Evolutionary conservation across 2,329 filamentous ascomycete species (phyloP).

Genomic region (Atkinsonella texensis): DNA sequence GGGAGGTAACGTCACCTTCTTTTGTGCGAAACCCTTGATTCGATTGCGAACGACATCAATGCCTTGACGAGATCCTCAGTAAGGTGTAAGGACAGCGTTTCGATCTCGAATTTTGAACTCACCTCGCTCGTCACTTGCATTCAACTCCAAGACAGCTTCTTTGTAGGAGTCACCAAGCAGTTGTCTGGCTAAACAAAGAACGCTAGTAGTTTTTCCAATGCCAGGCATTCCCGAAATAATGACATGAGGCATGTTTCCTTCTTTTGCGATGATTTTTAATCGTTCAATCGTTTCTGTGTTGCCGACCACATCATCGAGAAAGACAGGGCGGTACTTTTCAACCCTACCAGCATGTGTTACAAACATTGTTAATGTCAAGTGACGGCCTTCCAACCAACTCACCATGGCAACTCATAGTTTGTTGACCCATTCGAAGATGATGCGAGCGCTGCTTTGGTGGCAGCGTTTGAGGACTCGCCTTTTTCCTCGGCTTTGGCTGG

Average conservation of each 20-base stretch:
- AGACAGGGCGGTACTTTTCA: constrained; percentile 92
- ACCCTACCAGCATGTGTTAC: constrained; percentile 49
- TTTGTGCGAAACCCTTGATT: constrained; percentile 97
- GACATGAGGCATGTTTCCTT: constrained; percentile 98
- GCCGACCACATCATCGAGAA: constrained; percentile 92
- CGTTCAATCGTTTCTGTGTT: constrained; percentile 97
- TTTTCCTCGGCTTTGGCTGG: constrained; percentile 37
- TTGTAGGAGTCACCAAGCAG: constrained; percentile 89
- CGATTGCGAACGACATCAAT: constrained; percentile 96
- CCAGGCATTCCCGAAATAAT: constrained; percentile 99
- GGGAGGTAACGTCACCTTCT: constrained; percentile 87
- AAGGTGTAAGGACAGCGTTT: too few species aligned
- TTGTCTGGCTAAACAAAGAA: constrained; percentile 85
- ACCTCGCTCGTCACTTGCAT: constrained; percentile 91
- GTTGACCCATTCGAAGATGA: constrained; percentile 36
- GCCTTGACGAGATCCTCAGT: constrained; percentile 32
- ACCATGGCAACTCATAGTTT: constrained; percentile 74
- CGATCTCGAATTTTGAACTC: background rate
- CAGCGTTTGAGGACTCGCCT: constrained; percentile 50
- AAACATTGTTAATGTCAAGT: background rate
- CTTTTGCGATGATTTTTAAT: constrained; percentile 93
- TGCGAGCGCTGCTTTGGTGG: constrained; percentile 42
- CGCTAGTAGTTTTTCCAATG: constrained; percentile 95
- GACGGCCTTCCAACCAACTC: constrained; percentile 7
- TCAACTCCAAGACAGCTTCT: constrained; percentile 91